phyloP scores from a whole-genome alignment of 169 alveolate species.

The Neospora caninum region DNA sequence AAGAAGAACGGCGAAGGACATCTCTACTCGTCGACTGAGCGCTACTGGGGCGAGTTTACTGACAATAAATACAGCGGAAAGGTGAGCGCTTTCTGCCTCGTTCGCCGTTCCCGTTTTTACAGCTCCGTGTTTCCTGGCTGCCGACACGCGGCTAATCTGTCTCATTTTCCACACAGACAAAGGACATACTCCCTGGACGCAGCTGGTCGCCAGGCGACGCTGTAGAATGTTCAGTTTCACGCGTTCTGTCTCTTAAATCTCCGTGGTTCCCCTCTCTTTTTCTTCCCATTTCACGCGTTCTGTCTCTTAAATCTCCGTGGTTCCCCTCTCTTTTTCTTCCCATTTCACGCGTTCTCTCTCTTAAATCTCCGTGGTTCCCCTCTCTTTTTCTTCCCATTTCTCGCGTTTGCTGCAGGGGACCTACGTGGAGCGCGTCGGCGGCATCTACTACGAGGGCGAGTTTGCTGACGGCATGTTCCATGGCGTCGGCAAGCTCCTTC shows the following conservation, averaged over 20 bases:
- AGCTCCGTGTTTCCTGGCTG: no score
- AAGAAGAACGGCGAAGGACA: slow-evolving; percentile 68
- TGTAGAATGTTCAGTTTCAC: no score
- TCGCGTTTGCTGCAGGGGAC: slow-evolving; percentile 38
- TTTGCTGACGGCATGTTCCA: slow-evolving; percentile 59
- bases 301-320: neutral
- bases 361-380: neutral
- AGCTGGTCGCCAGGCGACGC: no score
- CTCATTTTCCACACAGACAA: no score
- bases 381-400: neutral
- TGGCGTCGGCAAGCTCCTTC: slow-evolving; percentile 56
- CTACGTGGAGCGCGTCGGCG: slow-evolving; percentile 57
- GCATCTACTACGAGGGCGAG: slow-evolving; percentile 65
- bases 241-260: no score
- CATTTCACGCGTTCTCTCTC: neutral
- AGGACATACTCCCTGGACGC: no score
- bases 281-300: no score
- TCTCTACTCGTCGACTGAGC: slow-evolving; percentile 48
- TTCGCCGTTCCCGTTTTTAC: neutral
- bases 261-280: neutral
- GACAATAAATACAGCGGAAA: slow-evolving; percentile 66
- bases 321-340: neutral
- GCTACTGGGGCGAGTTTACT: slow-evolving; percentile 67
- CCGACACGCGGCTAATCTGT: no score
- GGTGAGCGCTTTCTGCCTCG: neutral